Conservation (phyloP, 2,329 filamentous ascomycete genomes). For the Coniella vitis region DNA sequence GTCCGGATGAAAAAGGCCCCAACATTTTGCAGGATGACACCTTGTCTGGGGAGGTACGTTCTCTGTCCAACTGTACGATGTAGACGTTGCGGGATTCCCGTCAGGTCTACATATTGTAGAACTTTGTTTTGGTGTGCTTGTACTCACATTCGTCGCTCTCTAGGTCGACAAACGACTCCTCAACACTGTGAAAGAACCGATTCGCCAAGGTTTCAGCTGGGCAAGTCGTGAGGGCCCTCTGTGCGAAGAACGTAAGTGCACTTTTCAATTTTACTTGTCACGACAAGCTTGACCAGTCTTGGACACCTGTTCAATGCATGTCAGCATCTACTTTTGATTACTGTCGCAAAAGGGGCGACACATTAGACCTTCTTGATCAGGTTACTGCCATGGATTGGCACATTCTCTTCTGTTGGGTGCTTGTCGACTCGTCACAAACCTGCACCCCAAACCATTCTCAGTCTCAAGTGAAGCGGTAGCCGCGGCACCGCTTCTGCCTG, state of each 20-base stretch:
- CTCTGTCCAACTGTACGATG: not conserved
- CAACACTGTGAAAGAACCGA: slow-evolving; percentile 79
- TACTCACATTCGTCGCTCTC: slow-evolving; percentile 12
- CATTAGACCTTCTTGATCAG: slow-evolving; percentile 9
- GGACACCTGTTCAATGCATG: slow-evolving; percentile 2
- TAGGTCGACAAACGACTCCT: slow-evolving; percentile 88
- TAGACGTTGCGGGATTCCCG: slow-evolving; percentile 3
- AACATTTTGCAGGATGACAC: slow-evolving; percentile 98
- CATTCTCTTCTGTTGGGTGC: not conserved
- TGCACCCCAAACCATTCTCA: not conserved
- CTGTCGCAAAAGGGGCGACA: slow-evolving; percentile 4
- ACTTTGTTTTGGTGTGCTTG: not conserved
- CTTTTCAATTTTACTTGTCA: slow-evolving; percentile 12
- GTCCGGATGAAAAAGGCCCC: slow-evolving; percentile 86
- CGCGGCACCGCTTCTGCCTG: slow-evolving; percentile 11
- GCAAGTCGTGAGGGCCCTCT: slow-evolving; percentile 90
- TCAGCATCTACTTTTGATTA: slow-evolving; percentile 5
- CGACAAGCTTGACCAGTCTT: slow-evolving; percentile 12
- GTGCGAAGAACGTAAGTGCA: slow-evolving; percentile 85
- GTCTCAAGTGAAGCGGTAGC: slow-evolving; percentile 2
- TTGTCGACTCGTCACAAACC: not conserved
- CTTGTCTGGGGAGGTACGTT: slow-evolving; percentile 70
- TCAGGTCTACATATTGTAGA: not conserved
- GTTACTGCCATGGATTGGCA: slow-evolving; percentile 1
- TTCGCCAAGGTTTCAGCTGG: slow-evolving; percentile 96